These are phyloP conservation scores for Cladosporium phlei DNA, from an alignment of 2,329 filamentous ascomycete genomes.

Conservation along the genomic window DNA sequence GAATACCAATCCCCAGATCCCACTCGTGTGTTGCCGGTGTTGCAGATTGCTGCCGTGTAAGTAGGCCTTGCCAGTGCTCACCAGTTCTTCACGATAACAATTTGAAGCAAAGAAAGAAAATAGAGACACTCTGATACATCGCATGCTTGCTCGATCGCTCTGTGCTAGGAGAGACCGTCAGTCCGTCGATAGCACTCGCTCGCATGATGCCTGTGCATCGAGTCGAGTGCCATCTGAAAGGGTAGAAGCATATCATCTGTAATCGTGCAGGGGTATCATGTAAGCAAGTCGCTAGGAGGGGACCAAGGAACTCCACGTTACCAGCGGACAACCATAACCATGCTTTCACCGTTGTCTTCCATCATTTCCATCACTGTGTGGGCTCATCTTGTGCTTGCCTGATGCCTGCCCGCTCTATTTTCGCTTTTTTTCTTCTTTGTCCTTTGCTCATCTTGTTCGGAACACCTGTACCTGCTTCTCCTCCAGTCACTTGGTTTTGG, in stretches of 20 bases:
- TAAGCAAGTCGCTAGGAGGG: conserved; percentile 2
- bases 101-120: not conserved
- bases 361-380: not conserved
- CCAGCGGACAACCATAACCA: conserved; percentile 1
- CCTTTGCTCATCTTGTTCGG: not conserved
- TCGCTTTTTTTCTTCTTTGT: not conserved
- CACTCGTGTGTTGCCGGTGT: not conserved
- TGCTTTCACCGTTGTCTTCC: not conserved
- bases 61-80: not conserved
- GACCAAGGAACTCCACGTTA: conserved; percentile 4
- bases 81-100: not conserved
- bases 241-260: conserved; percentile 3
- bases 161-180: not conserved
- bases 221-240: conserved; percentile 6
- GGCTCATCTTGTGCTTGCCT: not conserved
- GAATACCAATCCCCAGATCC: not conserved
- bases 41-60: not conserved
- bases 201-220: not conserved
- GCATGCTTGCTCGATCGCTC: not conserved
- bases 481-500: no score
- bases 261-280: conserved; percentile 10
- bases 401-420: no score
- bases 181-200: no score
- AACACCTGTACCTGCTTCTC: no score
- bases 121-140: not conserved